Conservation (phyloP, 2,329 filamentous ascomycete species). For the Zymoseptoria crescenta region DNA sequence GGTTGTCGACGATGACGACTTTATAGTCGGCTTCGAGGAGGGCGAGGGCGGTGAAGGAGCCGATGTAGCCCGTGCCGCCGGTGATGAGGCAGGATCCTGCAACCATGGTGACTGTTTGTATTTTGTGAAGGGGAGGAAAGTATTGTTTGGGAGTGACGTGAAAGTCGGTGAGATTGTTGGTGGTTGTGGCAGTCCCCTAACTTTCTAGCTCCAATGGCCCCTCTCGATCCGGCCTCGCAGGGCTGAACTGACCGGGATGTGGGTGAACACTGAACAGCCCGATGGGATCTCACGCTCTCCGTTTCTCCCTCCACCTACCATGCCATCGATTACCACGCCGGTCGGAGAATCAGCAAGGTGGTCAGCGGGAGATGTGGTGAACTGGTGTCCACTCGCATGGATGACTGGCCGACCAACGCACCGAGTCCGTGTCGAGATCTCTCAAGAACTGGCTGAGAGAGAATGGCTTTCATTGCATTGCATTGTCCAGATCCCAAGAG, state of each 20-base stretch:
- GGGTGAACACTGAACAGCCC: not conserved
- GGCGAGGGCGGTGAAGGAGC: constrained; percentile 88
- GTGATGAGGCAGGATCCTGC: constrained; percentile 21
- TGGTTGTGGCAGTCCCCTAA: not conserved
- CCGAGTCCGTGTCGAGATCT: not conserved
- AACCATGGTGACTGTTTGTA: constrained; percentile 13
- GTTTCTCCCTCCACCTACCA: too few relatives aligned
- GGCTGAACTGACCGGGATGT: not conserved
- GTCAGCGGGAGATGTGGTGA: too few relatives aligned
- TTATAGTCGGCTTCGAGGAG: constrained; percentile 93
- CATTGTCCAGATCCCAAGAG: not conserved
- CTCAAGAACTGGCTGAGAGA: not conserved
- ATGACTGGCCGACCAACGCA: not conserved
- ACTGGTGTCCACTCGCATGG: too few relatives aligned
- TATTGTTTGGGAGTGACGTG: not conserved
- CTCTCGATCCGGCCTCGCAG: not conserved
- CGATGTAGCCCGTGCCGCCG: constrained; percentile 91
- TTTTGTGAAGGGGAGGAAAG: not conserved
- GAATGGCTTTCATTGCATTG: not conserved
- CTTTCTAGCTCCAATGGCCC: not conserved
- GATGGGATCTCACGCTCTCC: not conserved
- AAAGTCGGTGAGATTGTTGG: not conserved
- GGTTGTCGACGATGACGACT: constrained; percentile 90
- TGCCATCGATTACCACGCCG: too few relatives aligned
- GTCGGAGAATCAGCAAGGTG: not conserved